Conservation (phyloP, 768 basidiomycete species). For the Kockovaella imperatae region DNA sequence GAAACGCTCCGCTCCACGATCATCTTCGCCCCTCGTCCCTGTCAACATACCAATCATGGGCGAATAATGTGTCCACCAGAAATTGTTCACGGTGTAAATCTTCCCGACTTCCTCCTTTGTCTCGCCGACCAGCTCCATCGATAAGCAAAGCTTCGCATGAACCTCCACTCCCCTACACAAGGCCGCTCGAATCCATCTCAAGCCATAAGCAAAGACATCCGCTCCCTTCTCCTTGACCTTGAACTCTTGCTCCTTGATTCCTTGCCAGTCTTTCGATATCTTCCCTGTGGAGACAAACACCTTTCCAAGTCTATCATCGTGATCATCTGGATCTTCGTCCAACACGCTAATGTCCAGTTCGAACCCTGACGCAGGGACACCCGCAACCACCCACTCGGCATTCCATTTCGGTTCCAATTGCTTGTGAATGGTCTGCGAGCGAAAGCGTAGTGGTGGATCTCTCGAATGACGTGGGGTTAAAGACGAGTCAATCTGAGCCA, state of each 20-base stretch:
- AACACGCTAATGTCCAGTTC: constrained; percentile 23
- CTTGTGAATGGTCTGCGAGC: constrained; percentile 26
- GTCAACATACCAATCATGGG: constrained; percentile 48
- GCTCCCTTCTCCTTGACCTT: constrained; percentile 31
- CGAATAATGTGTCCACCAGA: constrained; percentile 47
- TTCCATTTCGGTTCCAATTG: constrained; percentile 32
- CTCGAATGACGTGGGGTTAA: constrained; percentile 14
- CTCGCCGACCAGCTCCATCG: constrained; percentile 43
- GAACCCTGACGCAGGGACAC: constrained; percentile 31
- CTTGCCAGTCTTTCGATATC: constrained; percentile 23
- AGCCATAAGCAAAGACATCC: constrained; percentile 23
- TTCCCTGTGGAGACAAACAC: constrained; percentile 19
- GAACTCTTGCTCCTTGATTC: constrained; percentile 23
- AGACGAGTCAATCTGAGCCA: constrained; percentile 32
- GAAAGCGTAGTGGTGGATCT: constrained; percentile 30
- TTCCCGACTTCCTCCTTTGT: constrained; percentile 40
- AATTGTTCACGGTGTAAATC: constrained; percentile 48
- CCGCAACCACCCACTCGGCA: constrained; percentile 29
- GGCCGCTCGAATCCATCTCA: constrained; percentile 16
- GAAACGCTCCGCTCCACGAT: constrained; percentile 26
- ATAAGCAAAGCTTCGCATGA: constrained; percentile 25
- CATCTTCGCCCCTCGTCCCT: constrained; percentile 29
- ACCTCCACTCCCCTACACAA: constrained; percentile 8
- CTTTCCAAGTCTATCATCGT: constrained; percentile 39
- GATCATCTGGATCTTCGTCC: constrained; percentile 39